Percentiles rank a stretch among this genome's conserved stretches.
Conservation (phyloP, 441 rosid species). For the Geranium incanum region DNA sequence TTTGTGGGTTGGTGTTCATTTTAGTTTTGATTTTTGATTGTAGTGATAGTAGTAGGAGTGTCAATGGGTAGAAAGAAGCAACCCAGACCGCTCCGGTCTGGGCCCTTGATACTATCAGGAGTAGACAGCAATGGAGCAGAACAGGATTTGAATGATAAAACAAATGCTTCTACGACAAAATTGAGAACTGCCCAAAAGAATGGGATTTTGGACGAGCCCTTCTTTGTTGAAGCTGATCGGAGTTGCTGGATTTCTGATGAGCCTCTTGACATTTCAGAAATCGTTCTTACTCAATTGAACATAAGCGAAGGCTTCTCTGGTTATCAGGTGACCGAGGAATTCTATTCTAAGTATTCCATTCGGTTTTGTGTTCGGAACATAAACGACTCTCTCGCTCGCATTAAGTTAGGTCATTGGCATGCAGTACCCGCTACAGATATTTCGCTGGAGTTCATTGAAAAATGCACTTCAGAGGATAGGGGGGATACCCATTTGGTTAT, state of each 20-base stretch:
- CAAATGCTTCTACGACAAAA: not conserved
- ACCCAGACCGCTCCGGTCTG: constrained; percentile 65
- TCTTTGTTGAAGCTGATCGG: constrained; percentile 46
- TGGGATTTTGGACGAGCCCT: constrained; percentile 26
- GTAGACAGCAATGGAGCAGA: constrained; percentile 17
- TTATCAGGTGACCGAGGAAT: constrained; percentile 29
- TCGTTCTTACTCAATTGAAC: constrained; percentile 49
- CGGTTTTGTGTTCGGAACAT: constrained; percentile 60
- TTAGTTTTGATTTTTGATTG: constrained; percentile 15
- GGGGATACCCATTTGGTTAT: constrained; percentile 35
- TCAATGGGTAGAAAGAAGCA: constrained; percentile 85
- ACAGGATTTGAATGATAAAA: not conserved
- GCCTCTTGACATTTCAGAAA: constrained; percentile 76
- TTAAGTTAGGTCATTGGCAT: constrained; percentile 91
- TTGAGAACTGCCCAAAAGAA: not conserved
- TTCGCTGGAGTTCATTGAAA: constrained; percentile 53
- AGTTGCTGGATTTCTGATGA: constrained; percentile 39
- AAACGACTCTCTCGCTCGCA: constrained; percentile 44
- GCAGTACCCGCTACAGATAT: constrained; percentile 53
- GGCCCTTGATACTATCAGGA: constrained; percentile 30
- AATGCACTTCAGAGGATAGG: constrained; percentile 27
- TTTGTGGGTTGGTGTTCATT: not conserved
- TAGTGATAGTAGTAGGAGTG: constrained; percentile 27
- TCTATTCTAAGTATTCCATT: constrained; percentile 43
- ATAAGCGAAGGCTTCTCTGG: constrained; percentile 36